Conservation (phyloP, 176 grass and related monocot species). For the Triticum turgidum region DNA sequence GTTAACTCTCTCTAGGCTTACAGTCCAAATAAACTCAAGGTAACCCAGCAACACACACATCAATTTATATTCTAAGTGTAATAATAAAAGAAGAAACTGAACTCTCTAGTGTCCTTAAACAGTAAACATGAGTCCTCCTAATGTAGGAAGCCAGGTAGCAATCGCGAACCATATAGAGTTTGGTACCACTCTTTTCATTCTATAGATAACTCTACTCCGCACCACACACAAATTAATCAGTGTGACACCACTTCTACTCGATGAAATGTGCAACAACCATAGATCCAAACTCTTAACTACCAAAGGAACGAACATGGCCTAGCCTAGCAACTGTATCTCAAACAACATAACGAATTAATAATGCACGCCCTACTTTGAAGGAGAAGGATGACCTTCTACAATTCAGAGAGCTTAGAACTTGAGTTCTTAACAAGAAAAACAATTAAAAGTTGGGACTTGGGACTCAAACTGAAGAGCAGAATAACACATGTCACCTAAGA, state of each 20-base stretch:
- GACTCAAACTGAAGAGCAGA: background rate
- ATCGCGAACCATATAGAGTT: background rate
- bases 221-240: background rate
- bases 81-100: background rate
- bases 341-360: background rate
- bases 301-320: background rate
- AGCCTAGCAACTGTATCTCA: background rate
- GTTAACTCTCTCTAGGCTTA: background rate
- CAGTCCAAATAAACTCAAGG: background rate
- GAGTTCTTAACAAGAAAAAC: background rate
- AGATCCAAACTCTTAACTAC: background rate
- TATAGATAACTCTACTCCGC: background rate
- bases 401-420: background rate
- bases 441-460: background rate
- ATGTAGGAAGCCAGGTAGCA: background rate
- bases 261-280: background rate
- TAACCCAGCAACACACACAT: background rate
- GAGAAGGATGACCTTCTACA: background rate
- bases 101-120: background rate
- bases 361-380: background rate
- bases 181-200: background rate
- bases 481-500: background rate
- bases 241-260: background rate
- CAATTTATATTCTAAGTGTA: background rate
- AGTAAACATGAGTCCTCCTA: background rate